Percentiles rank a stretch among this genome's conserved stretches.
phyloP scores from a whole-genome alignment of 345 rosid genomes.

The Arabidopsis thaliana region DNA sequence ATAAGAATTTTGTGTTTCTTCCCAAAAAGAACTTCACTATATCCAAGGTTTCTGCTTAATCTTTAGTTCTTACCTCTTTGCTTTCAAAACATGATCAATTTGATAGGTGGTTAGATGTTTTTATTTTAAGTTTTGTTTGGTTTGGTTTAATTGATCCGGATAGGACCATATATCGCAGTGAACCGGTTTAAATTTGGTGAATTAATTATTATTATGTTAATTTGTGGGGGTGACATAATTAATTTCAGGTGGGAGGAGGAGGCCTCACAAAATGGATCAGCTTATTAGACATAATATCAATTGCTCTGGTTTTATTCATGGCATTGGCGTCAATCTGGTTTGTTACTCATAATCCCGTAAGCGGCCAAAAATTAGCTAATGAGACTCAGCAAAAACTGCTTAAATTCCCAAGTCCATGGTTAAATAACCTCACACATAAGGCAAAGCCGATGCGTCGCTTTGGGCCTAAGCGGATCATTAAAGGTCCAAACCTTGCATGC shows the following conservation, averaged over 20 bases:
- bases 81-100: constrained; percentile 14
- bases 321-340: constrained; percentile 25
- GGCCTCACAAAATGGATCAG: neutral
- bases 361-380: constrained; percentile 15
- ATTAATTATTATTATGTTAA: neutral
- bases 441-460: neutral
- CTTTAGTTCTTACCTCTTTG: constrained; percentile 13
- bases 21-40: constrained; percentile 46
- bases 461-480: neutral
- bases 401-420: neutral
- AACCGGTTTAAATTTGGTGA: constrained; percentile 7
- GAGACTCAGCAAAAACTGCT: constrained; percentile 12
- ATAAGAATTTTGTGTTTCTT: constrained; percentile 54
- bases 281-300: neutral
- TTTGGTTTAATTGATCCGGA: neutral
- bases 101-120: neutral
- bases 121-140: neutral
- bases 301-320: constrained; percentile 22
- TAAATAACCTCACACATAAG: constrained; percentile 20
- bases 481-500: neutral
- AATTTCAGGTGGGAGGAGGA: constrained; percentile 23
- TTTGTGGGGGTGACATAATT: neutral
- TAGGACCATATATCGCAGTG: neutral
- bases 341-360: neutral
- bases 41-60: constrained; percentile 50